phyloP scores from a whole-genome alignment of 2,329 filamentous ascomycete species.

The Cladosporium oxysporum region DNA sequence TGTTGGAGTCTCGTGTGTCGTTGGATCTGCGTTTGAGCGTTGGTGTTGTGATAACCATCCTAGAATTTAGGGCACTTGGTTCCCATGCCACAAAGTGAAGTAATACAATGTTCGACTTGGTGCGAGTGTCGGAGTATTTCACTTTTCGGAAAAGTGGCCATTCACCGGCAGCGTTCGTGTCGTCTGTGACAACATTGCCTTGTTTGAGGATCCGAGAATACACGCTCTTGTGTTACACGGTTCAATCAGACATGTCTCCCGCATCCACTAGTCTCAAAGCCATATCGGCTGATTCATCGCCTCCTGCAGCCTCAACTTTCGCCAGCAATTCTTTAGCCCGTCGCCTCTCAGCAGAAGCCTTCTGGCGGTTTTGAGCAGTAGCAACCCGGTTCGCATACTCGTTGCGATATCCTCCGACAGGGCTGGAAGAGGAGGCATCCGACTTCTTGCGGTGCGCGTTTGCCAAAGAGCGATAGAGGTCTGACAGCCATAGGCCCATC shows the following conservation, averaged over 20 bases:
- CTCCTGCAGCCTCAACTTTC: neutral
- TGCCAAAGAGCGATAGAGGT: constrained; percentile 50
- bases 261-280: neutral
- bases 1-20: neutral
- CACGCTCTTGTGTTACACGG: neutral
- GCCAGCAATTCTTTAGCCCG: constrained; percentile 10
- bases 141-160: neutral
- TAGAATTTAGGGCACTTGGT: no score
- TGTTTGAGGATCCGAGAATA: neutral
- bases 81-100: neutral
- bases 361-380: constrained; percentile 9
- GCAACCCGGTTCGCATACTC: constrained; percentile 7
- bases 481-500: constrained; percentile 72
- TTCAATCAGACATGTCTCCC: constrained; percentile 16
- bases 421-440: neutral
- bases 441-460: neutral
- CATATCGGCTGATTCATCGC: neutral
- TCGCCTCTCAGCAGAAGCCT: neutral
- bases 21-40: neutral
- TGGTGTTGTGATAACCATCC: neutral
- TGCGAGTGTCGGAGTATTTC: neutral
- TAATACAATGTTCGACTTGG: neutral
- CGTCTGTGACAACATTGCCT: no score
- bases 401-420: neutral
- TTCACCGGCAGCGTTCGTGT: neutral